Evolutionary conservation across 768 basidiomycete genomes (phyloP).

Genomic region (Lentinus tigrinus): DNA sequence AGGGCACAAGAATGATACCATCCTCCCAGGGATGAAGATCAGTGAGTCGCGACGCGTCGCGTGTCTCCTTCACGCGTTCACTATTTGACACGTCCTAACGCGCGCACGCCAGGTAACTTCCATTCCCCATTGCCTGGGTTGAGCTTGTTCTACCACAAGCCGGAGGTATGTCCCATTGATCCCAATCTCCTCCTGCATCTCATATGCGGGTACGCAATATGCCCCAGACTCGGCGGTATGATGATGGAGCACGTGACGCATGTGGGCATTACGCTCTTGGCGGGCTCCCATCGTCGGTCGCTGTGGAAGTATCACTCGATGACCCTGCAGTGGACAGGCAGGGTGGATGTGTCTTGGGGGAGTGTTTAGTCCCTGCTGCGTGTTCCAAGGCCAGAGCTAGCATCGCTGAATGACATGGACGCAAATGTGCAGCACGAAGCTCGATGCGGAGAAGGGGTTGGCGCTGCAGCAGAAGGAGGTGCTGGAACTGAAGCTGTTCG

Average conservation of each 20-base stretch:
- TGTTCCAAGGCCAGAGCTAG: neutral
- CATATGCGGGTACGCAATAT: constrained; percentile 53
- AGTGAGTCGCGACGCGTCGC: no score
- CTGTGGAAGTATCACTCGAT: constrained; percentile 91
- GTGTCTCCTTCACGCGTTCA: no score
- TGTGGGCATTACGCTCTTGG: constrained; percentile 88
- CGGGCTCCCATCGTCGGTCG: constrained; percentile 92
- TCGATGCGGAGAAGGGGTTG: constrained; percentile 87
- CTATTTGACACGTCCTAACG: no score
- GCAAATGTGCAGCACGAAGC: constrained; percentile 62
- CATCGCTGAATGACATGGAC: neutral
- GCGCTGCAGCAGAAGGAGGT: constrained; percentile 91
- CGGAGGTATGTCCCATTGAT: constrained; percentile 60
- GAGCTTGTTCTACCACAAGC: constrained; percentile 90
- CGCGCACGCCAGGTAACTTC: no score
- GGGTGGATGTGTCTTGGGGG: constrained; percentile 95
- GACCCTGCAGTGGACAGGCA: constrained; percentile 92
- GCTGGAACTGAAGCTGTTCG: constrained; percentile 79
- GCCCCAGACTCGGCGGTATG: constrained; percentile 86
- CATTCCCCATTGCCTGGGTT: constrained; percentile 99
- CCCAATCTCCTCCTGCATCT: no score
- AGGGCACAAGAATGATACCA: no score
- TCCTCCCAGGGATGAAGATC: no score
- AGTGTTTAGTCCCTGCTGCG: constrained; percentile 36
- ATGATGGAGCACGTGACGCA: constrained; percentile 94